Conservation (phyloP, 352 stramenopile genomes). For the Phytophthora sansomeana region DNA sequence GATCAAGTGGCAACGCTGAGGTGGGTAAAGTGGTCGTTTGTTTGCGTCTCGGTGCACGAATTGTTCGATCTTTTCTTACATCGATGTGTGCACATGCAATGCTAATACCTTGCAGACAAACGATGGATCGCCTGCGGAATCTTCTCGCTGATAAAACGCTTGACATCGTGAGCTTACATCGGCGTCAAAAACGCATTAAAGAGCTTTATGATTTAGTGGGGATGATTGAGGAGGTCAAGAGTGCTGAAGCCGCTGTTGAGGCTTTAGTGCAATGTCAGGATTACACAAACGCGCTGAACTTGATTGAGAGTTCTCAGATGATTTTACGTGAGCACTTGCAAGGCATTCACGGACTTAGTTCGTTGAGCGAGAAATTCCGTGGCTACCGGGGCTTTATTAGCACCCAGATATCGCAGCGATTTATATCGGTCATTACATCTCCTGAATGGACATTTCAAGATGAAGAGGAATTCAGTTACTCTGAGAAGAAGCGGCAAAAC, state of each 20-base stretch:
- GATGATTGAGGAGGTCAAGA: constrained; percentile 89
- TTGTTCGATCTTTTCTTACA: neutral
- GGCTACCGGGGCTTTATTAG: constrained; percentile 78
- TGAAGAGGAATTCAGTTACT: constrained; percentile 39
- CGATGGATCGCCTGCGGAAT: constrained; percentile 84
- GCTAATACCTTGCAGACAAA: constrained; percentile 49
- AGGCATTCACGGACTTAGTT: constrained; percentile 79
- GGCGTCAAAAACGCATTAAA: constrained; percentile 80
- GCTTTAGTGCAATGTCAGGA: constrained; percentile 87
- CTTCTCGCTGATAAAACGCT: constrained; percentile 86
- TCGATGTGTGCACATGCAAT: constrained; percentile 6
- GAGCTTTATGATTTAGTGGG: constrained; percentile 84
- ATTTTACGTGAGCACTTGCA: constrained; percentile 79
- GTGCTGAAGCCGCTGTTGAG: constrained; percentile 82
- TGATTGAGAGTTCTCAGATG: constrained; percentile 78
- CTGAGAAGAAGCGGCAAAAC: constrained; percentile 26
- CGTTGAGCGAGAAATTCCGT: constrained; percentile 78
- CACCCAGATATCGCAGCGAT: constrained; percentile 80
- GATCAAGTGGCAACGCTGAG: constrained; percentile 83
- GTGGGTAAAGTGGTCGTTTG: constrained; percentile 31
- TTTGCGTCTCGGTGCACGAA: neutral
- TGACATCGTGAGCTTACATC: constrained; percentile 88
- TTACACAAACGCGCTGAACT: constrained; percentile 78
- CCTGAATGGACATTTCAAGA: constrained; percentile 85
- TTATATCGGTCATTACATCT: constrained; percentile 84